phyloP scores from a whole-genome alignment of 768 basidiomycete species.

The Tylopilus plumbeoviolaceoides region DNA sequence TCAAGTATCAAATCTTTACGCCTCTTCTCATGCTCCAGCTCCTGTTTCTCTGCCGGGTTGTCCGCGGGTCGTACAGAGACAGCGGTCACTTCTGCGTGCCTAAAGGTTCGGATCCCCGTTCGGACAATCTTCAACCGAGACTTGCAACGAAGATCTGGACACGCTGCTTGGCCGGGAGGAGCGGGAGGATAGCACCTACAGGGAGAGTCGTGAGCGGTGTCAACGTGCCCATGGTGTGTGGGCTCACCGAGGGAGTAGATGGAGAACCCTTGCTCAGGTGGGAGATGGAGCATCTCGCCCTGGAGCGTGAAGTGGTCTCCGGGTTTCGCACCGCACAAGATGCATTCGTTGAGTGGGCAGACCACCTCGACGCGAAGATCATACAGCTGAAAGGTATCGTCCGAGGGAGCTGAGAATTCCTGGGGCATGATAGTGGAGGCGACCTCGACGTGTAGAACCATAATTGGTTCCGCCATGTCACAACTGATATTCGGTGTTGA shows the following conservation, averaged over 20 bases:
- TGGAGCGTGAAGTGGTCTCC: conserved; percentile 61
- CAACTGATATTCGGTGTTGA: conserved; percentile 66
- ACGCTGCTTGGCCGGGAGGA: conserved; percentile 72
- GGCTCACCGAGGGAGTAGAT: conserved; percentile 58
- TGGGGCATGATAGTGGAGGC: neutral
- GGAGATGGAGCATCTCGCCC: conserved; percentile 62
- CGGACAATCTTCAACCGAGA: conserved; percentile 51
- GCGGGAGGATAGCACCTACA: conserved; percentile 57
- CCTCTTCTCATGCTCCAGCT: neutral
- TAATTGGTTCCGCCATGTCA: too few species aligned
- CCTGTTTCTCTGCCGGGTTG: neutral
- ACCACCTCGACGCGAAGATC: conserved; percentile 62
- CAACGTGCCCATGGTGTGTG: neutral
- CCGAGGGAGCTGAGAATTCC: neutral
- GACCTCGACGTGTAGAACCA: too few species aligned
- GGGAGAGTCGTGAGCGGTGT: neutral
- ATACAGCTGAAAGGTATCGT: conserved; percentile 55
- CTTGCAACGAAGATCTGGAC: conserved; percentile 63
- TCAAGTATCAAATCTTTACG: too few species aligned
- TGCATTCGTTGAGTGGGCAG: conserved; percentile 52
- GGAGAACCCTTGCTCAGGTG: conserved; percentile 60
- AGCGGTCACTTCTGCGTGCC: conserved; percentile 50
- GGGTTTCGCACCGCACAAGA: conserved; percentile 60
- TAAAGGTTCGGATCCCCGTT: conserved; percentile 49
- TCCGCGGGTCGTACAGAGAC: conserved; percentile 32